Evolutionary conservation across 164 flowering plant species (phyloP).

Genomic region (Vitis riparia): DNA sequence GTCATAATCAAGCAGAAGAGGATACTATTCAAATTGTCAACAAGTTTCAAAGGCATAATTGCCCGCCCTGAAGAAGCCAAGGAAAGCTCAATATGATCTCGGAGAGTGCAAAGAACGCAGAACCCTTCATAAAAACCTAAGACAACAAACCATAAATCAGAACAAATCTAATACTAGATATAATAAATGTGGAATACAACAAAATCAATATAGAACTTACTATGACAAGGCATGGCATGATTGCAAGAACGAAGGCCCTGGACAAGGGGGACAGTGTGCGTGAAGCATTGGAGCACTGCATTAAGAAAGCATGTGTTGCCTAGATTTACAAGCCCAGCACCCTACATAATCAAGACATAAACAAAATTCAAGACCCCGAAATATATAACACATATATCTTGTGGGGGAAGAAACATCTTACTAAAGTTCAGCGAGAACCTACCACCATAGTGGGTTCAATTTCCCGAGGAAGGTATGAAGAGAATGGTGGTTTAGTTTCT

Average conservation of each 20-base stretch:
- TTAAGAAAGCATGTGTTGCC: slow-evolving; percentile 90
- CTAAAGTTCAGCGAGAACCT: neutral
- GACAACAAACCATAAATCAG: neutral
- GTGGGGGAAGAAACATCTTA: neutral
- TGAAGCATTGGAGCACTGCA: slow-evolving; percentile 76
- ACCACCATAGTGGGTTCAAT: slow-evolving; percentile 22
- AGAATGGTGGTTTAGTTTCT: neutral
- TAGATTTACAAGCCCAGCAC: slow-evolving; percentile 74
- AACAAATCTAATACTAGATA: neutral
- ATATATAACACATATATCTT: neutral
- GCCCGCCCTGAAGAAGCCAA: slow-evolving; percentile 35
- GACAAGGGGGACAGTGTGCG: slow-evolving; percentile 76
- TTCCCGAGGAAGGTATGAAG: neutral
- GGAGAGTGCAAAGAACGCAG: slow-evolving; percentile 61
- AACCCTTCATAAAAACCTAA: slow-evolving; percentile 49
- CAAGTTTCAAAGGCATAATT: slow-evolving; percentile 45
- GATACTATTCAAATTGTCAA: slow-evolving; percentile 74
- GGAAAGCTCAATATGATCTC: slow-evolving; percentile 52
- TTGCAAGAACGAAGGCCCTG: slow-evolving; percentile 39
- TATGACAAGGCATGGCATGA: slow-evolving; percentile 38
- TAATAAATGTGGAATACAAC: neutral
- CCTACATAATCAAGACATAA: slow-evolving; percentile 34
- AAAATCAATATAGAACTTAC: slow-evolving; percentile 25
- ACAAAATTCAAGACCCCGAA: neutral
- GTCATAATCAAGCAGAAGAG: slow-evolving; percentile 20